These are phyloP conservation scores for Parathielavia hyrcaniae DNA, from an alignment of 495 filamentous ascomycete species.

Conservation along the genomic window DNA sequence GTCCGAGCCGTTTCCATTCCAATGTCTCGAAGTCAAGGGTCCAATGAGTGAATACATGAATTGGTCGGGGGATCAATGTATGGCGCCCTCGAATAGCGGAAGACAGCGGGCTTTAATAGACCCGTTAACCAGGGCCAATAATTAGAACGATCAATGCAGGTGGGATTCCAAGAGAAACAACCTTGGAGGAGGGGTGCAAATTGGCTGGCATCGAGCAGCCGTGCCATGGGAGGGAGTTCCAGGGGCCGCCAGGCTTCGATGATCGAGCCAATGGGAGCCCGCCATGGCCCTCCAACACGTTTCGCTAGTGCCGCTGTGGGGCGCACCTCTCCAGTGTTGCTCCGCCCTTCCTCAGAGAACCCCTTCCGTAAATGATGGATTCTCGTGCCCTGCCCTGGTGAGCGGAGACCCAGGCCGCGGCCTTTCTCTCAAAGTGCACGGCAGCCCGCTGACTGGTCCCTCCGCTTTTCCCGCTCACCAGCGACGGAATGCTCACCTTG, in stretches of 20 bases:
- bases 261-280: constrained; percentile 25
- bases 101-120: background rate
- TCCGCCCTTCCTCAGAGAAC: constrained; percentile 25
- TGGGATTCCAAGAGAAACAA: constrained; percentile 12
- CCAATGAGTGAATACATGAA: no score
- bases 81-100: background rate
- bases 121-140: background rate
- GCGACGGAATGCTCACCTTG: constrained; percentile 14
- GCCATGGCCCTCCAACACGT: constrained; percentile 24
- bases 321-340: constrained; percentile 20
- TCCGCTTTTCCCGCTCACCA: constrained; percentile 21
- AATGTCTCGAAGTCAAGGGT: no score
- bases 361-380: constrained; percentile 35
- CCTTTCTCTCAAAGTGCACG: constrained; percentile 27
- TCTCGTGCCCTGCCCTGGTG: background rate
- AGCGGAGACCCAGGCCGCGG: constrained; percentile 19
- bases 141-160: constrained; percentile 16
- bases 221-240: constrained; percentile 15
- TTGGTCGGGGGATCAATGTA: no score
- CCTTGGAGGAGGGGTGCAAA: constrained; percentile 9
- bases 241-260: constrained; percentile 21
- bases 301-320: constrained; percentile 30
- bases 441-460: constrained; percentile 16
- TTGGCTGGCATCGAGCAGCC: constrained; percentile 8
- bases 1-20: background rate